Conservation (phyloP, 257 asterid genomes). For the Solanum clarkiae region DNA sequence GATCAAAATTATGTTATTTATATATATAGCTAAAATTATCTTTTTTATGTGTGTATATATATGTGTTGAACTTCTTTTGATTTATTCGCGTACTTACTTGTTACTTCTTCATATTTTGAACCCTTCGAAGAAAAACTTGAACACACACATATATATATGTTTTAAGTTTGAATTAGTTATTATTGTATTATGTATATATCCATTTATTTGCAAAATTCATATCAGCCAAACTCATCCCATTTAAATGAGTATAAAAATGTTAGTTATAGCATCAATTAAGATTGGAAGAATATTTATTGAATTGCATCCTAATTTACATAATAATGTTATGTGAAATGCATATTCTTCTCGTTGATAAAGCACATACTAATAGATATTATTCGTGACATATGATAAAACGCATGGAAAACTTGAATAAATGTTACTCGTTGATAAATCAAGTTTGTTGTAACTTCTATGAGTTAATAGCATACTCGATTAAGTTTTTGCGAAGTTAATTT, state of each 20-base stretch:
- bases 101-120: no score
- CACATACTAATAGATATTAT: neutral
- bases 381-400: neutral
- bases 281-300: neutral
- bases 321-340: neutral
- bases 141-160: no score
- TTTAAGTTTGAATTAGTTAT: no score
- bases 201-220: no score
- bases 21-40: neutral
- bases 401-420: neutral
- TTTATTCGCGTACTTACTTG: no score
- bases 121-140: no score
- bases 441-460: neutral
- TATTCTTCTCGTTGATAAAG: neutral
- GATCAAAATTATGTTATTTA: rapidly evolving
- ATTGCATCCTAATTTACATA: neutral
- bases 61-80: no score
- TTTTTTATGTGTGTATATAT: neutral
- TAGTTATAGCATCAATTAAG: neutral
- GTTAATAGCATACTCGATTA: neutral
- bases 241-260: neutral
- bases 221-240: neutral
- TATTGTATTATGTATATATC: no score
- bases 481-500: no score
- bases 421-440: neutral